phyloP scores from a whole-genome alignment of 2,329 filamentous ascomycete genomes.

The Exophiala phaeomuriformis region DNA sequence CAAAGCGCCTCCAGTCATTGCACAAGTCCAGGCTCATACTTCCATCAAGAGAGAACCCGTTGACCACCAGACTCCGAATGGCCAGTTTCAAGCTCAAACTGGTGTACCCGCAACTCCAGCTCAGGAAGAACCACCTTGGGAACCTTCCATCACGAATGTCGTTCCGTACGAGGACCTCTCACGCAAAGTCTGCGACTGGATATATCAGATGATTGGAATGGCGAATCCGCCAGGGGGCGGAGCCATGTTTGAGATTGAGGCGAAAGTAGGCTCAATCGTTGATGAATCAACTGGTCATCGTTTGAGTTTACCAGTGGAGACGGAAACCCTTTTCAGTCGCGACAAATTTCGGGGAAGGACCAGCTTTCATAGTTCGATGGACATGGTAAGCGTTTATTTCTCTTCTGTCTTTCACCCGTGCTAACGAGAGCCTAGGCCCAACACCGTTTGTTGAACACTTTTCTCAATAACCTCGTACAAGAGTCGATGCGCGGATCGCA shows the following conservation, averaged over 20 bases:
- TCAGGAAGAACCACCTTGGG: conserved; percentile 34
- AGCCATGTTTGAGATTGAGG: conserved; percentile 84
- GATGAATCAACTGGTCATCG: conserved; percentile 59
- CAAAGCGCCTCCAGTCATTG: conserved; percentile 4
- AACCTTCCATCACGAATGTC: conserved; percentile 59
- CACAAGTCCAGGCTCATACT: conserved; percentile 18
- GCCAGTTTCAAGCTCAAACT: conserved; percentile 22
- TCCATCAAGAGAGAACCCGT: conserved; percentile 22
- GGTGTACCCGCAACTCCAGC: conserved; percentile 26
- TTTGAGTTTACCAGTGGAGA: conserved; percentile 58
- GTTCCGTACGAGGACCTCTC: conserved; percentile 67
- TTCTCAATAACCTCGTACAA: conserved; percentile 64
- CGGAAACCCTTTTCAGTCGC: conserved; percentile 62
- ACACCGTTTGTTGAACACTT: conserved; percentile 76
- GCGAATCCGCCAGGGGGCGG: conserved; percentile 49
- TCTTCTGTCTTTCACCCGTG: not conserved
- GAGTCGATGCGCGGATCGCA: conserved; percentile 34
- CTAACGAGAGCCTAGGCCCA: conserved; percentile 51
- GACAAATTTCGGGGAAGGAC: conserved; percentile 45
- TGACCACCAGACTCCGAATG: conserved; percentile 28
- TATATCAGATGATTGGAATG: conserved; percentile 58
- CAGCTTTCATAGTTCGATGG: conserved; percentile 83
- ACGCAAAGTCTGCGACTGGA: conserved; percentile 71
- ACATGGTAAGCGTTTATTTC: conserved; percentile 53
- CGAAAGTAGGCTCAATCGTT: conserved; percentile 78